Evolutionary conservation across 2,329 filamentous ascomycete genomes (phyloP).

Genomic region (Rhynchosporium secalis): DNA sequence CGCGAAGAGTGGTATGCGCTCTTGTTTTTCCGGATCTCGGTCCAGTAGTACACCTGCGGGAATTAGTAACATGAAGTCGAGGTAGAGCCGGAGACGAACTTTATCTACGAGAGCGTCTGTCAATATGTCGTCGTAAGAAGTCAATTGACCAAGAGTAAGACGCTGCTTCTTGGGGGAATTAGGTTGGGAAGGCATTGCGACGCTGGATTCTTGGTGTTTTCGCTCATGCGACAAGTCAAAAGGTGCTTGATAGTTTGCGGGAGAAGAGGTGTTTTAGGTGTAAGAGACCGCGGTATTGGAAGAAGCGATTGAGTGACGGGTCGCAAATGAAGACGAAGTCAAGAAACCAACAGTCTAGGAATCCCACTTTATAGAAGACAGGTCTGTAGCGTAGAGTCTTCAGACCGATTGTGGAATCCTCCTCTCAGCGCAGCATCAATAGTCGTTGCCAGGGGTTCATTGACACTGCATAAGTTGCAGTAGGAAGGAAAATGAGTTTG

Average conservation of each 20-base stretch:
- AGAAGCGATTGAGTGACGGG: constrained; percentile 15
- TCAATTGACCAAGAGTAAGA: constrained; percentile 82
- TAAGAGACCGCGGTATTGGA: constrained; percentile 1
- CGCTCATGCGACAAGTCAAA: constrained; percentile 25
- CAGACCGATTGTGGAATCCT: neutral
- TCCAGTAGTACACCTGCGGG: constrained; percentile 88
- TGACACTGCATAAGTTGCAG: constrained; percentile 12
- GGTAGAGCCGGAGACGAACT: constrained; percentile 56
- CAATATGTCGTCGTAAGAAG: constrained; percentile 91
- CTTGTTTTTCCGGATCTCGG: constrained; percentile 90
- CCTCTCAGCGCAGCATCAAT: constrained; percentile 22
- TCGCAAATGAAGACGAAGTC: constrained; percentile 11
- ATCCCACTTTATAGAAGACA: neutral
- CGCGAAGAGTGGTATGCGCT: constrained; percentile 82
- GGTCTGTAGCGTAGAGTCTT: neutral
- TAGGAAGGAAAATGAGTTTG: neutral
- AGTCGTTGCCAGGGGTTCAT: constrained; percentile 13
- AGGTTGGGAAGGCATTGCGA: constrained; percentile 46
- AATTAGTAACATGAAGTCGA: constrained; percentile 13
- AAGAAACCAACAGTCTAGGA: neutral
- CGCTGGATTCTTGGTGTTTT: constrained; percentile 11
- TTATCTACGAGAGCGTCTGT: constrained; percentile 95
- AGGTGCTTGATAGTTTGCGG: constrained; percentile 17
- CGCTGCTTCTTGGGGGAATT: constrained; percentile 62
- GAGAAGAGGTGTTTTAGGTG: constrained; percentile 12